Base-by-base conservation (phyloP, 2,329 filamentous ascomycete genomes). In the Penicillium sp. region DNA sequence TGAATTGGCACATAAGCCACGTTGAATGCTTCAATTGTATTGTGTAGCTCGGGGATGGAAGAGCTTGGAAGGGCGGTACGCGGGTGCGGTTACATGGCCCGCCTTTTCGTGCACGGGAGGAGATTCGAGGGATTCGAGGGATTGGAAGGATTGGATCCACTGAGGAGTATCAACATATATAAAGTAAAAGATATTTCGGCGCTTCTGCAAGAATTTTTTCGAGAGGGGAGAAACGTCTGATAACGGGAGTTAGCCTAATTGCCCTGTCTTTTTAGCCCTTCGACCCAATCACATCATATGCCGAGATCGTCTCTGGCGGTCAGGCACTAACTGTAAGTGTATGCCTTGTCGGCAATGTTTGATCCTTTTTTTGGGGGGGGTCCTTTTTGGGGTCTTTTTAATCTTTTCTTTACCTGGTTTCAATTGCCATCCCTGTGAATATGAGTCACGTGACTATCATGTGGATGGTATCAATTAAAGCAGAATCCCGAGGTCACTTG, bases 41-140 rank as follows among this genome's bases (percentile, higher is more conserved):
- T 21, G 36, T 25, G 53, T 33, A 53, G 50, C 53, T 56, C 55
- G 57, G 12, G 23, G 44, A 36, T 56, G 55, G 56, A 51, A 57
- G 53, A 57, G 58, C 44, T 54, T 48, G 50, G 51, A 45, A 55
- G 55, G 52, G 53, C 38, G 55, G 42, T 39, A 29, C 36, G 29
- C 48, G 53, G 57, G 57, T 59, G 45, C 60, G 59, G 62, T 62
- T 60, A 66, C 62, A 67, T 61, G 53, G 49, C 51, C 53, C 49
- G 59, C 45, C 55, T 58, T 56, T 60, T 38, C 49, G 58, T 55
- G 63, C 59, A 60, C 63, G 63, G 63, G 60, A 48, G 49, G 38
- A 33, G 57, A 55, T 60, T 62, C 52, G 60, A 53, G 45, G 29
- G 19, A 25, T 25, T 43, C 41, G 21, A 43, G 23, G 21, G 13